Base-by-base conservation (phyloP, 225 moss, liverwort and hornwort genomes). In the Polytrichum formosum region DNA sequence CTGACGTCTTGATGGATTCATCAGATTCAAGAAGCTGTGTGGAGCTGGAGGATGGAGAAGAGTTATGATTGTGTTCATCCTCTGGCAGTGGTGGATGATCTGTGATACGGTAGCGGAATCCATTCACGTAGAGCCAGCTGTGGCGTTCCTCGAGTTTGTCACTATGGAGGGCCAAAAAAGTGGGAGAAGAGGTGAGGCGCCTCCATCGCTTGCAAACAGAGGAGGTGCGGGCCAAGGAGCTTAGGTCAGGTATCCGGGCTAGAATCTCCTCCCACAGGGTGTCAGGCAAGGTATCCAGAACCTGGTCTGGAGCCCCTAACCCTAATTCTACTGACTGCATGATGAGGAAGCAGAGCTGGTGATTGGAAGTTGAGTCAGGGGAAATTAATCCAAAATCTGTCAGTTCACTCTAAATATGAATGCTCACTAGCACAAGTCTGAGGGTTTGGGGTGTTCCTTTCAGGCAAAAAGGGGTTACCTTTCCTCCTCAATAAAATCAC, bases 111-210 rank as follows among this genome's bases (percentile, higher is more conserved):
- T 79, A 79, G 2, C 74, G 73, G 66, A 74, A 76, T 25, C 79
- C 74, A 16, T 79, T 82, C 62, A 85, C 74, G 27, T 79, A 85
- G 13, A 85, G 59, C 76, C 81, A 82, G 65, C 79, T 85, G 62
- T 77, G 71, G 25, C 71, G 56, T 63, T 74, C 63, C 70, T 76
- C 76, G 61, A 79, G 74, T 53, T 31, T 79, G 20, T 69, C 56
- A 69, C 33, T 63, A 56, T 72, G 65, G 2, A 70, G 66, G 23
- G 68, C 28, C 5, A 79, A 66, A 29, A 82, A 82, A 0, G 71
- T 74, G 2, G 76, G 30, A 18, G 82, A 77, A 4, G 73, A 73
- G 29, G 76, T 68, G 26, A 85, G 33, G 4, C 62, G 31, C n/a
- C 63, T 76, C 76, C 79, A 85, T 27, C 67, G 70, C 37, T 74